Evolutionary conservation across 83 land plant genomes (phyloP).

Genomic region (Diphasiastrum complanatum): DNA sequence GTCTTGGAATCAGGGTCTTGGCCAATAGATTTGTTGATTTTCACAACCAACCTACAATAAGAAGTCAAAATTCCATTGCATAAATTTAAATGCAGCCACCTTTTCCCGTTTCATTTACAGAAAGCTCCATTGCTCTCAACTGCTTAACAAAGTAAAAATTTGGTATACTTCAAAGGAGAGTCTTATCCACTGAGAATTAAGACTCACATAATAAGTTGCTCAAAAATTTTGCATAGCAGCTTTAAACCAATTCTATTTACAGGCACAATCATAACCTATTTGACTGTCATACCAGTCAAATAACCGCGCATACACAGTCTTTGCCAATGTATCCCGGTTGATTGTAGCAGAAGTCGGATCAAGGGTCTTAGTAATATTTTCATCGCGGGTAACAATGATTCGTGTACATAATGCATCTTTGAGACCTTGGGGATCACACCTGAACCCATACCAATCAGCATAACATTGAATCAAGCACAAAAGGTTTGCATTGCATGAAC

Average conservation of each 20-base stretch:
- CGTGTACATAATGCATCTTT: constrained; percentile 86
- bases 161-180: no score
- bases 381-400: constrained; percentile 91
- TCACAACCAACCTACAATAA: constrained; percentile 84
- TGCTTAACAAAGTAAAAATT: no score
- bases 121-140: no score
- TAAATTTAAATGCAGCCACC: no score
- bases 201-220: no score
- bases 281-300: constrained; percentile 76
- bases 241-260: no score
- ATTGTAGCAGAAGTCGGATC: constrained; percentile 68
- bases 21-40: constrained; percentile 90
- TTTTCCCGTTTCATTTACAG: no score
- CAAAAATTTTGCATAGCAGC: no score
- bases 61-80: no score
- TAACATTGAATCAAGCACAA: constrained; percentile 1
- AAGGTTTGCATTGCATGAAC: not conserved
- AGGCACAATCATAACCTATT: no score
- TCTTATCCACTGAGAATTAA: no score
- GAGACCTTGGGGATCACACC: constrained; percentile 75
- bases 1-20: constrained; percentile 89
- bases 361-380: constrained; percentile 72
- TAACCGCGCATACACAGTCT: constrained; percentile 88
- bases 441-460: constrained; percentile 18
- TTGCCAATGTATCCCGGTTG: constrained; percentile 94